phyloP scores from a whole-genome alignment of 345 rosid species.

The Aethionema arabicum region DNA sequence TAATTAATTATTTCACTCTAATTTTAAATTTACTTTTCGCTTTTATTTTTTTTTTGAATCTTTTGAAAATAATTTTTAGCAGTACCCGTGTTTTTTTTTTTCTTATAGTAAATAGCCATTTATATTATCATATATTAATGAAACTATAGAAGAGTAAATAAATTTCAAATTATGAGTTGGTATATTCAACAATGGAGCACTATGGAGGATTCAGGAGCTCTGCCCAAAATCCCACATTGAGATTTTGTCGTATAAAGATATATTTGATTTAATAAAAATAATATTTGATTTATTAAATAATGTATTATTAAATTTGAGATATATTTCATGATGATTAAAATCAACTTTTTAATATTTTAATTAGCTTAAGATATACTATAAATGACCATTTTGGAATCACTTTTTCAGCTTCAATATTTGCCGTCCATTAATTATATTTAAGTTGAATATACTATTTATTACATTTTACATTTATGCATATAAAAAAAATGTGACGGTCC shows the following conservation, averaged over 20 bases:
- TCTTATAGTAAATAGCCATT: not conserved
- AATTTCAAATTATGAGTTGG: conserved; percentile 20
- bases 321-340: conserved; percentile 18
- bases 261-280: conserved; percentile 3
- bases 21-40: too few species aligned
- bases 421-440: conserved; percentile 25
- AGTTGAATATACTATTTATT: conserved; percentile 4
- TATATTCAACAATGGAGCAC: conserved; percentile 35
- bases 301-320: not conserved
- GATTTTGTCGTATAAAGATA: conserved; percentile 20
- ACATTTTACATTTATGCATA: conserved; percentile 5
- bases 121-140: not conserved
- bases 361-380: conserved; percentile 19
- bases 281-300: not conserved
- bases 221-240: conserved; percentile 26
- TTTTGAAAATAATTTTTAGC: too few species aligned
- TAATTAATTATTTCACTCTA: too few species aligned
- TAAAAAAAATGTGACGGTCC: conserved; percentile 24
- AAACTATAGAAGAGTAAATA: too few species aligned
- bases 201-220: conserved; percentile 34
- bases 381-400: conserved; percentile 8
- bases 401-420: conserved; percentile 18
- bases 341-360: conserved; percentile 25
- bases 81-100: not conserved
- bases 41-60: too few species aligned